phyloP scores from a whole-genome alignment of 805 yeast genomes.

The Nakazawaea holstii region DNA sequence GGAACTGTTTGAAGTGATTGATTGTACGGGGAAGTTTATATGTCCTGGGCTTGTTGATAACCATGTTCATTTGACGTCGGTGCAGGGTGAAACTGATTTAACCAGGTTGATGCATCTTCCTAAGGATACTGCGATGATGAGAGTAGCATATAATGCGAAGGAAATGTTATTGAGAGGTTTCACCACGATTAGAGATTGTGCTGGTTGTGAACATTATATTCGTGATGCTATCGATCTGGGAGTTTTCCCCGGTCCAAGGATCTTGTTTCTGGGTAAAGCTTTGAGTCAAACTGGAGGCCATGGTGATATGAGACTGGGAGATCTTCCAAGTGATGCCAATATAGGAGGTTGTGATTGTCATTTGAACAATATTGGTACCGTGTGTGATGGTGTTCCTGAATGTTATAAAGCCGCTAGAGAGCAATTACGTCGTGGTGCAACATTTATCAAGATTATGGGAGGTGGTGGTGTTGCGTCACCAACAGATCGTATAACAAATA shows the following conservation, averaged over 20 bases:
- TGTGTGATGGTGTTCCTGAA: slow-evolving; percentile 23
- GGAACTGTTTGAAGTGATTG: slow-evolving; percentile 13
- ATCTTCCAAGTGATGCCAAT: slow-evolving; percentile 17
- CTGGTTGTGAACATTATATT: slow-evolving; percentile 19
- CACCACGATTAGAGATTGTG: slow-evolving; percentile 21
- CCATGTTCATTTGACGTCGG: slow-evolving; percentile 21
- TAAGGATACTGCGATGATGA: slow-evolving; percentile 17
- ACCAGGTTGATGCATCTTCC: slow-evolving; percentile 17
- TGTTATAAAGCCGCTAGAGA: slow-evolving; percentile 22
- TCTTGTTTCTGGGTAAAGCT: slow-evolving; percentile 20
- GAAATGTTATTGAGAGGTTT: slow-evolving; percentile 22
- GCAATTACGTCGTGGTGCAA: slow-evolving; percentile 21
- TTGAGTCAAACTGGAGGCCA: slow-evolving; percentile 26
- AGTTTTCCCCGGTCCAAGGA: slow-evolving; percentile 21
- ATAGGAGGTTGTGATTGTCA: slow-evolving; percentile 22
- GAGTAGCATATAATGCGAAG: slow-evolving; percentile 16
- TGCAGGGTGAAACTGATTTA: slow-evolving; percentile 21
- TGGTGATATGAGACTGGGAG: slow-evolving; percentile 20
- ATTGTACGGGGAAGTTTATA: slow-evolving; percentile 20
- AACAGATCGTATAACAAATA: slow-evolving; percentile 19
- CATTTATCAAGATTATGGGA: slow-evolving; percentile 24
- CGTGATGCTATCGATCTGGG: slow-evolving; percentile 22
- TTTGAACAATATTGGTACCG: slow-evolving; percentile 15
- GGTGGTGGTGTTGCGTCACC: slow-evolving; percentile 27
- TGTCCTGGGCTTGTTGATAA: slow-evolving; percentile 24